These are phyloP conservation scores for Syncephalastrum racemosum DNA, from an alignment of 371 early-diverging fungal genomes.

Conservation along the genomic window DNA sequence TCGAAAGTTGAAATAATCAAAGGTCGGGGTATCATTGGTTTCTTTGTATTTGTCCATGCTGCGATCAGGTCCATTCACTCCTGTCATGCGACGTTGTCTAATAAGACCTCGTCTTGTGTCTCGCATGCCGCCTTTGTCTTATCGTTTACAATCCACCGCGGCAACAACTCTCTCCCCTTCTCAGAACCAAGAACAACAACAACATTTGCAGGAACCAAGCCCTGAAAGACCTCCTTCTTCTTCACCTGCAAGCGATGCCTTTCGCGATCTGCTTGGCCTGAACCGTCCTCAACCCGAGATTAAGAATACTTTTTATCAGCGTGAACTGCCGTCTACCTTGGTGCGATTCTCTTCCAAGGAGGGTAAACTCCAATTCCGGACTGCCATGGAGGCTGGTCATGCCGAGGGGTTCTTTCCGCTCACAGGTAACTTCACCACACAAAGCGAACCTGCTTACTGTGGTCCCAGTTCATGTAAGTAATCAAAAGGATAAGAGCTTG, in stretches of 20 bases:
- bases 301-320: slow-evolving; percentile 72
- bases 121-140: too few species aligned
- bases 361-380: slow-evolving; percentile 80
- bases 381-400: slow-evolving; percentile 70
- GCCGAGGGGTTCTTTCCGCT: slow-evolving; percentile 88
- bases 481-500: background rate
- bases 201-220: too few species aligned
- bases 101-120: too few species aligned
- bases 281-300: slow-evolving; percentile 32
- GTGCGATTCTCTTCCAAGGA: slow-evolving; percentile 76
- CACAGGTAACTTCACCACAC: slow-evolving; percentile 87
- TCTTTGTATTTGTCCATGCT: too few species aligned
- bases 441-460: slow-evolving; percentile 82
- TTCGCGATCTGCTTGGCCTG: slow-evolving; percentile 25
- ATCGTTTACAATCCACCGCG: too few species aligned
- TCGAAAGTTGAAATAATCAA: too few species aligned
- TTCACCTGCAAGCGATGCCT: slow-evolving; percentile 5
- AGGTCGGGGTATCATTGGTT: too few species aligned
- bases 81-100: too few species aligned
- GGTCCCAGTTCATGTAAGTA: slow-evolving; percentile 57
- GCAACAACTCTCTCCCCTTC: too few species aligned
- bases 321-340: slow-evolving; percentile 71
- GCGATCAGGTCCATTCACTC: too few species aligned
- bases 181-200: too few species aligned
- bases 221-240: too few species aligned